Conservation (phyloP, 768 basidiomycete species). For the Termitomyces sp. region DNA sequence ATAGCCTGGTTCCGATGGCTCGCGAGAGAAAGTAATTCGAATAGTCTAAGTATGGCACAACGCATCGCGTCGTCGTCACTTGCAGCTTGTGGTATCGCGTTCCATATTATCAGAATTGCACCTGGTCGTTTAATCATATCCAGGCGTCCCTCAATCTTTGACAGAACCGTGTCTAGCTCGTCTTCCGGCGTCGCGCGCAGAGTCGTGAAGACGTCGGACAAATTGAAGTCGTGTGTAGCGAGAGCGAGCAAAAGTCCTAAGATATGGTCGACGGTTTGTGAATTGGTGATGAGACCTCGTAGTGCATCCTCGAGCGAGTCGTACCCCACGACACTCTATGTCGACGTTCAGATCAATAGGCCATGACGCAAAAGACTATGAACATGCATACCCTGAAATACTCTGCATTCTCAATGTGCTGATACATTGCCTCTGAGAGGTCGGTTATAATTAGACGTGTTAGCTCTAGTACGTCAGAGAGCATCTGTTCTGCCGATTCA, state of each 20-base stretch:
- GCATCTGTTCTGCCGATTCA: slow-evolving; percentile 31
- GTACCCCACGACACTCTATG: slow-evolving; percentile 61
- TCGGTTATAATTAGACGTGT: slow-evolving; percentile 59
- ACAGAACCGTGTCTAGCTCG: slow-evolving; percentile 35
- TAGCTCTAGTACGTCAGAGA: slow-evolving; percentile 40
- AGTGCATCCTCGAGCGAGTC: slow-evolving; percentile 57
- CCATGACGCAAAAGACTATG: neutral
- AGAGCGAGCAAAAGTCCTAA: slow-evolving; percentile 67
- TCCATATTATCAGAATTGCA: slow-evolving; percentile 57
- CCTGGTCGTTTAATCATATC: slow-evolving; percentile 52
- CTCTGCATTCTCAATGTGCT: slow-evolving; percentile 45
- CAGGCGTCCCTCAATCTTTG: slow-evolving; percentile 36
- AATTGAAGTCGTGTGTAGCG: slow-evolving; percentile 56
- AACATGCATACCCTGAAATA: slow-evolving; percentile 58
- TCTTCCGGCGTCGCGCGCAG: slow-evolving; percentile 29
- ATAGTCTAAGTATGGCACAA: slow-evolving; percentile 49
- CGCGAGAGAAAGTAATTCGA: slow-evolving; percentile 54
- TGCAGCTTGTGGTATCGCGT: slow-evolving; percentile 31
- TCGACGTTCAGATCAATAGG: slow-evolving; percentile 2
- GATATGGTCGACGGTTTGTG: slow-evolving; percentile 43
- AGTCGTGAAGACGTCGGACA: slow-evolving; percentile 48
- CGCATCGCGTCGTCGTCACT: slow-evolving; percentile 36
- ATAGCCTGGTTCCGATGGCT: slow-evolving; percentile 69
- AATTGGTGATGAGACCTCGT: slow-evolving; percentile 41
- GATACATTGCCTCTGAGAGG: slow-evolving; percentile 56